phyloP scores from a whole-genome alignment of 2,329 filamentous ascomycete genomes.

The Ophiostoma piceae region DNA sequence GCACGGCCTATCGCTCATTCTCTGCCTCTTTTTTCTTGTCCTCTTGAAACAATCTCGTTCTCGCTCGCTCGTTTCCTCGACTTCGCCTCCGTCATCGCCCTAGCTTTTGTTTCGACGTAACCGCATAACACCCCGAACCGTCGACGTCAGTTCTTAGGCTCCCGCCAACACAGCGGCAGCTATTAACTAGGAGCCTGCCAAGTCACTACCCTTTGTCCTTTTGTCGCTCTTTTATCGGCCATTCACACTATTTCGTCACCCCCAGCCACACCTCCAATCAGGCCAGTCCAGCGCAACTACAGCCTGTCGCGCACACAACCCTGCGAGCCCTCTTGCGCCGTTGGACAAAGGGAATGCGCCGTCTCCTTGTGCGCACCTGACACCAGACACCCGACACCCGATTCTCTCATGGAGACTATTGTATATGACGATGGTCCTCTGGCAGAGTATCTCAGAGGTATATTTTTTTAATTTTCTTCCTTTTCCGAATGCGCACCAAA shows the following conservation, averaged over 20 bases:
- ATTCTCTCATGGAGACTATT: constrained; percentile 69
- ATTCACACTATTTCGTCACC: background rate
- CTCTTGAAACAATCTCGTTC: background rate
- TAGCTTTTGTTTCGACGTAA: background rate
- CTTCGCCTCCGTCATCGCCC: constrained; percentile 7
- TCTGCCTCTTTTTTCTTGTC: background rate
- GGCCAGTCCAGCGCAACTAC: background rate
- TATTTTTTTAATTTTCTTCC: constrained; percentile 31
- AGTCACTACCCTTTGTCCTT: background rate
- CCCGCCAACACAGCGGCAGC: constrained; percentile 8
- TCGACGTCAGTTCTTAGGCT: constrained; percentile 12
- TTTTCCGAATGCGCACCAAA: background rate
- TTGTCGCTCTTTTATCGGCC: background rate
- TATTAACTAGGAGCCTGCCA: background rate
- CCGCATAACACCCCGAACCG: background rate
- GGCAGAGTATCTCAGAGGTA: constrained; percentile 85
- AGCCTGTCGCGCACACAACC: constrained; percentile 7
- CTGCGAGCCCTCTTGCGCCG: constrained; percentile 17
- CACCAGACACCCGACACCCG: constrained; percentile 42
- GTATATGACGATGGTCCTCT: constrained; percentile 82
- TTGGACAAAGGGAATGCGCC: constrained; percentile 20
- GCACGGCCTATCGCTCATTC: background rate
- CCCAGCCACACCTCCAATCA: background rate
- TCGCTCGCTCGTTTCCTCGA: background rate
- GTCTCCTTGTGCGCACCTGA: constrained; percentile 18